Base-by-base conservation (phyloP, 169 alveolate species). In the Cryptosporidium sp. region DNA sequence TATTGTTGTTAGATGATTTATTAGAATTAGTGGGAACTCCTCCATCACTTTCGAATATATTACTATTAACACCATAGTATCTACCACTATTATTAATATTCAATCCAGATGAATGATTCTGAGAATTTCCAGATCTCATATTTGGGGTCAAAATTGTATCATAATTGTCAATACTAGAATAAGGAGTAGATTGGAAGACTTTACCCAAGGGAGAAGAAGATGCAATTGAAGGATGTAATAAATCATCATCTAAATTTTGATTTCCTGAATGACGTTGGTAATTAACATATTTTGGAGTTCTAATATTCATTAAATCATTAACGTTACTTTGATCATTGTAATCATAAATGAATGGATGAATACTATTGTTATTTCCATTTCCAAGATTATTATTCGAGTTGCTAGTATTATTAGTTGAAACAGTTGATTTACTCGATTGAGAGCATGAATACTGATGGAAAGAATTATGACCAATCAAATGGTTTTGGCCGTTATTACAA, bases 141-240 rank as follows among this genome's bases (percentile, higher is more conserved):
- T 74, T 33, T 59, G 86, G 86, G 18, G 86, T 74, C 31, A 74
- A 74, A 16, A 74, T 31, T 26, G 29, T 33, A 7, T 74, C 86
- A 61, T 55, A 74, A 74, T 74, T 74, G 43, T 74, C 86, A 31
- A 74, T 31, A 43, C 58, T 74, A 21, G 70, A 35, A 68, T 74
- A 74, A 21, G 86, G 86, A 26, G 86, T 74, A 26, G 86, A 74
- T 29, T 74, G 86, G 26, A 74, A 74, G 4, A 74, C 71, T 61
- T 48, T 74, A 18, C 86, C 86, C 43, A 74, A 61, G 1, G 86
- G 86, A 39, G 86, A 74, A 29, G 86, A 74, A 55, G 86, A 55
- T 31, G 86, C 86, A 23, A 74, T 74, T 58, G 86, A 74, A 14
- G 86, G 86, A 37, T 74, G 86, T 18, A 74, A 58, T n/a, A 59